Evolutionary conservation across 148 eudicot genomes (phyloP), one percentile per base, ranked within the genome.

Genomic region (Chenopodium album): DNA sequence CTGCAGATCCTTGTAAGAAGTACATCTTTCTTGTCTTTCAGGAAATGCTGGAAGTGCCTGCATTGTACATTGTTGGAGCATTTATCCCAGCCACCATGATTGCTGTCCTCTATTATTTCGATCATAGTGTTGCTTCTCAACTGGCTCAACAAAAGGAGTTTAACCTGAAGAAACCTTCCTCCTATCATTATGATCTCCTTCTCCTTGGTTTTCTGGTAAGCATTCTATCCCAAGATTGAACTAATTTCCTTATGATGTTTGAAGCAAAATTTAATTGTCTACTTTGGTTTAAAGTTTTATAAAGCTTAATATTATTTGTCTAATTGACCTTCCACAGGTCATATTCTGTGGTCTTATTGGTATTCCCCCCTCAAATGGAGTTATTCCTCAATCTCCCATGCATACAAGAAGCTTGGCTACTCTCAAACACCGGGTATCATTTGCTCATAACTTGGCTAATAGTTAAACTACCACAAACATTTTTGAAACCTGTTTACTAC

Each of bases 341-440:
- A 89, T 97, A 78, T 14, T 97, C 54, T 97, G 99, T 62, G 99
- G 99, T 76, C 92, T 97, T 63, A 78, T 94, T 52, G 99, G 99
- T 86, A 92, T 97, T 74, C 99, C 99, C 76, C 99, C 99, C 22
- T 88, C 99, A 76, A 96, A 94, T 87, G 99, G 99, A 83, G 99
- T 96, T 64, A 96, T 96, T 86, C 99, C 99, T 71, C 99, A 96
- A 81, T 96, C 99, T 87, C 99, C 99, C 63, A 96, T 96, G 99
- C 99, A 96, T 78, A 96, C 99, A 23, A 96, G 92, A 88, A 96
- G 99, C 85, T 87, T 96, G 85, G 99, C 99, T 82, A 94, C 98
- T 73, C 90, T 96, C 80, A 96, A 96, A 82, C 99, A 96, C 79
- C 99, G 92, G 94, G 99, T 95, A 93, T 46, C 17, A 75, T 71